phyloP scores from a whole-genome alignment of 345 rosid species.

The Lumnitzera racemosa region DNA sequence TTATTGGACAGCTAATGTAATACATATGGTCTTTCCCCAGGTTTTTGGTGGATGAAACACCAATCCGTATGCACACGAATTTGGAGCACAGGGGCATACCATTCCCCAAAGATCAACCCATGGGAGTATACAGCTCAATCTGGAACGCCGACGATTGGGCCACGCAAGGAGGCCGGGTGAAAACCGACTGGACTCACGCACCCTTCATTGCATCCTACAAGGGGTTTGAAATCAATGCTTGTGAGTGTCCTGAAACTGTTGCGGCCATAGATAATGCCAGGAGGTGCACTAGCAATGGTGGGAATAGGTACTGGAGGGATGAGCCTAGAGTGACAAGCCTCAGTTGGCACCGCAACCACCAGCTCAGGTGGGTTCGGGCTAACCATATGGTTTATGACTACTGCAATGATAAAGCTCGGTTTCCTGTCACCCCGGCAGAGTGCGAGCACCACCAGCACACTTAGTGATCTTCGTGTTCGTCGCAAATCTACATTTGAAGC shows the following conservation, averaged over 20 bases:
- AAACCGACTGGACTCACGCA: constrained; percentile 31
- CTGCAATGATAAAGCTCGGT: constrained; percentile 24
- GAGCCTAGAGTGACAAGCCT: constrained; percentile 24
- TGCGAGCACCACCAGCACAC: constrained; percentile 25
- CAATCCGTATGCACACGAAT: constrained; percentile 18
- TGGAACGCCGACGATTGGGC: constrained; percentile 45
- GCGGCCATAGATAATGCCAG: neutral
- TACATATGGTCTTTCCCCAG: constrained; percentile 3
- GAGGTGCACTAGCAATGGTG: constrained; percentile 3
- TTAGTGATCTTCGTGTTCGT: neutral
- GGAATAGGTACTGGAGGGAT: constrained; percentile 32
- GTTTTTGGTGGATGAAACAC: constrained; percentile 36
- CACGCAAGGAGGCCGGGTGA: constrained; percentile 25
- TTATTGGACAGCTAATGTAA: no score
- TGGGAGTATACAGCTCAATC: constrained; percentile 38
- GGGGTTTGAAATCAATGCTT: constrained; percentile 7
- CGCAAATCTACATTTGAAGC: no score
- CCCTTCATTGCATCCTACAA: constrained; percentile 12
- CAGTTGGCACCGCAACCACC: constrained; percentile 29
- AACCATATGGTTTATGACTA: constrained; percentile 34
- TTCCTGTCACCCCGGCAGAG: constrained; percentile 22
- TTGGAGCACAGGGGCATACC: constrained; percentile 28
- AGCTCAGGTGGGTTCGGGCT: constrained; percentile 32
- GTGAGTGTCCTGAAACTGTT: neutral
- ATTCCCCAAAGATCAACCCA: constrained; percentile 32